Conservation (phyloP, 2,329 filamentous ascomycete species). For the Ceratocystis variospora region DNA sequence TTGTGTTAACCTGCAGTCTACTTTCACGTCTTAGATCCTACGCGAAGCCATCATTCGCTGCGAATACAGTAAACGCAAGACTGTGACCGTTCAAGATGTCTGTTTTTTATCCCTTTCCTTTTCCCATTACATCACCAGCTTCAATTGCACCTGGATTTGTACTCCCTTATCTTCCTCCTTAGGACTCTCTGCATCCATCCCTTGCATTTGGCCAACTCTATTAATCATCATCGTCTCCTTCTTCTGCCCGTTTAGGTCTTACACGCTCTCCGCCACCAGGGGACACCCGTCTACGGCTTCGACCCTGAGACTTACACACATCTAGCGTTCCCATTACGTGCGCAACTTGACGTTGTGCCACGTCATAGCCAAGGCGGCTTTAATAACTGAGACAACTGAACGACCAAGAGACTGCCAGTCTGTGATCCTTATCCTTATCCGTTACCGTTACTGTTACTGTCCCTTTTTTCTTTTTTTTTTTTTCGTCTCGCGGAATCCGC, state of each 20-base stretch:
- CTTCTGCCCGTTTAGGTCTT: slow-evolving; percentile 34
- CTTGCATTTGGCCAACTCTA: too few species aligned
- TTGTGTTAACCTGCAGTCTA: background rate
- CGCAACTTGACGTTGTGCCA: background rate
- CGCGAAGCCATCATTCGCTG: slow-evolving; percentile 35
- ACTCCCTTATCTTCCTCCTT: background rate
- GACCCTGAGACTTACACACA: slow-evolving; percentile 30
- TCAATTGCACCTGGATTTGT: too few species aligned
- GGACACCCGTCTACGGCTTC: slow-evolving; percentile 45
- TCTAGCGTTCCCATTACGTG: slow-evolving; percentile 20
- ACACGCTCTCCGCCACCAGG: slow-evolving; percentile 34
- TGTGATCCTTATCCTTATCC: too few species aligned
- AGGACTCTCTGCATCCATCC: too few species aligned
- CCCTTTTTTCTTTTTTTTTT: background rate
- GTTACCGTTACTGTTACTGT: background rate
- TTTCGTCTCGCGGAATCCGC: background rate
- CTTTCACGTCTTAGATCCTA: slow-evolving; percentile 33
- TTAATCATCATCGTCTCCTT: too few species aligned
- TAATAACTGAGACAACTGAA: background rate
- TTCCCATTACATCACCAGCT: background rate
- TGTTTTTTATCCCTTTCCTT: slow-evolving; percentile 22
- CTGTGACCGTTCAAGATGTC: slow-evolving; percentile 49
- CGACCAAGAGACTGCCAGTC: background rate
- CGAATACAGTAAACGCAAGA: slow-evolving; percentile 45
- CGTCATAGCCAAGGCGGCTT: background rate